Percentiles rank a stretch among this genome's conserved stretches.
Conservation (phyloP, 1,284 basidiomycete species). For the Moesziomyces sp. region DNA sequence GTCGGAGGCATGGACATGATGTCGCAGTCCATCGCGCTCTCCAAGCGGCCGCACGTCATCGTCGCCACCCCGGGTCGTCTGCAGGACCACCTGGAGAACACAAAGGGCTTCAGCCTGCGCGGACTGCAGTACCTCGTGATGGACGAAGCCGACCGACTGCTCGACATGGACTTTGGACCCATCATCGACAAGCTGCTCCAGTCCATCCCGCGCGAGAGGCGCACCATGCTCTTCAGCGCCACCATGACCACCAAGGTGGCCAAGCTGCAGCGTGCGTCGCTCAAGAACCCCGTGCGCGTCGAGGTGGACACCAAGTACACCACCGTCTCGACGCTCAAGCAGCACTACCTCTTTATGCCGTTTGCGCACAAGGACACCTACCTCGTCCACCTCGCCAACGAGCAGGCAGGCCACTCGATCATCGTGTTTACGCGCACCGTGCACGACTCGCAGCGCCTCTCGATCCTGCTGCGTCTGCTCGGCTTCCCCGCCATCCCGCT, state of each 20-base stretch:
- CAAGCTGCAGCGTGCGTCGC: conserved; percentile 94
- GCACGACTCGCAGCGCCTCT: conserved; percentile 88
- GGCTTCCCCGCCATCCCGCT: conserved; percentile 96
- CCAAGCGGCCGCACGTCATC: conserved; percentile 83
- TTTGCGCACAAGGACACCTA: conserved; percentile 91
- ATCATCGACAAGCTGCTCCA: conserved; percentile 98
- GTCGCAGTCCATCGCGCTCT: conserved; percentile 89
- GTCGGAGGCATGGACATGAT: conserved; percentile 97
- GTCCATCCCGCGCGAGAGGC: conserved; percentile 91
- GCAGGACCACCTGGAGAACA: conserved; percentile 95
- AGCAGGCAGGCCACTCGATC: conserved; percentile 88
- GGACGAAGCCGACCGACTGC: conserved; percentile 94
- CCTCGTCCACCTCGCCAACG: conserved; percentile 88
- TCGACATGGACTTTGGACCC: conserved; percentile 97
- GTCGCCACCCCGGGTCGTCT: conserved; percentile 97
- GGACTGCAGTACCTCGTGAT: conserved; percentile 90
- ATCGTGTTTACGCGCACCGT: conserved; percentile 98
- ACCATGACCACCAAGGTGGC: conserved; percentile 99
- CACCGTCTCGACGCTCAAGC: conserved; percentile 92
- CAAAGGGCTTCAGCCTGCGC: conserved; percentile 94
- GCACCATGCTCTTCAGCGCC: conserved; percentile 96
- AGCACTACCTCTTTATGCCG: conserved; percentile 96
- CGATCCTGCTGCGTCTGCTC: conserved; percentile 87
- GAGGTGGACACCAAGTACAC: conserved; percentile 95
- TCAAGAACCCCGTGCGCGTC: conserved; percentile 92